Percentiles rank a stretch among this genome's conserved stretches.
Evolutionary conservation across 331 rosid species (phyloP).

Genomic region (Cydonia oblonga): DNA sequence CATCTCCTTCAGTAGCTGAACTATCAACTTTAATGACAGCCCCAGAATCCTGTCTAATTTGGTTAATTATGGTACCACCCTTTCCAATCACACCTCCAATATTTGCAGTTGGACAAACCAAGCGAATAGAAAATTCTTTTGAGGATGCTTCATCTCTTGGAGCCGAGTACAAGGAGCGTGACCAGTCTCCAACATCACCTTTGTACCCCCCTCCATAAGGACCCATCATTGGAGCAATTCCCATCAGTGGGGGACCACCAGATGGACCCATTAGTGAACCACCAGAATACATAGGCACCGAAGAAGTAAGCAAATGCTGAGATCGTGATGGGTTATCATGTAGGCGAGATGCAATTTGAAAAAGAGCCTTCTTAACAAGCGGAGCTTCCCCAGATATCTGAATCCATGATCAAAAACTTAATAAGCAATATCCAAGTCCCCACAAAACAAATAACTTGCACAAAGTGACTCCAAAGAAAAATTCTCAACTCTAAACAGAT

Average conservation of each 20-base stretch:
- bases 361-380: constrained; percentile 72
- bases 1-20: constrained; percentile 79
- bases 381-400: constrained; percentile 81
- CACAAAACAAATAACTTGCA: background rate
- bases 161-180: constrained; percentile 82
- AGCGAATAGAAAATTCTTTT: constrained; percentile 73
- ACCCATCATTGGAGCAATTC: constrained; percentile 72
- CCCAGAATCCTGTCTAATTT: constrained; percentile 92
- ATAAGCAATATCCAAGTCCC: background rate
- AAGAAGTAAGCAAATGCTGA: constrained; percentile 78
- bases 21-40: constrained; percentile 93
- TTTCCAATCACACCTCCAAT: constrained; percentile 98
- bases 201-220: constrained; percentile 82
- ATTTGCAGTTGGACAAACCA: constrained; percentile 81
- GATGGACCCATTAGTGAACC: constrained; percentile 67
- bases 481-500: background rate
- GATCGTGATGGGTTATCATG: constrained; percentile 90
- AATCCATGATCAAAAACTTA: constrained; percentile 15
- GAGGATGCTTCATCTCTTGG: constrained; percentile 76
- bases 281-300: constrained; percentile 46
- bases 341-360: constrained; percentile 76
- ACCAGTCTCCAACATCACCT: constrained; percentile 87
- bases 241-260: constrained; percentile 72
- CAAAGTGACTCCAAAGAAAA: background rate
- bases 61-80: constrained; percentile 89